Conservation (phyloP, 768 basidiomycete species). For the Mycena kentingensis region DNA sequence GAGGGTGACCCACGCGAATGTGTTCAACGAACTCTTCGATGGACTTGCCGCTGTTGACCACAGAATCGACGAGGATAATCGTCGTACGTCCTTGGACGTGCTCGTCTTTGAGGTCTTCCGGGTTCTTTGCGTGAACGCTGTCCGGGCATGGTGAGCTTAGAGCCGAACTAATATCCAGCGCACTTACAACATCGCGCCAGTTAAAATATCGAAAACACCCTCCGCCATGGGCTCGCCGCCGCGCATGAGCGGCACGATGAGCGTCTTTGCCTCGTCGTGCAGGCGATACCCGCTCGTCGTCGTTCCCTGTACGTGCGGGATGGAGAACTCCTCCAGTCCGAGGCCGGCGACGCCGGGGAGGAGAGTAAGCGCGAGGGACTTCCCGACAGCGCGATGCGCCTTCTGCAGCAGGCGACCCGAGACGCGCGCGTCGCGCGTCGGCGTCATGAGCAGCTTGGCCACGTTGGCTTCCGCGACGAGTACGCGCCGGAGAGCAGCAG, state of each 20-base stretch:
- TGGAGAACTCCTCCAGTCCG: conserved; percentile 26
- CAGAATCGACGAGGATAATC: conserved; percentile 28
- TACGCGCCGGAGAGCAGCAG: conserved; percentile 15
- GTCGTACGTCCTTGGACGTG: conserved; percentile 19
- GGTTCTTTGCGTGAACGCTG: conserved; percentile 25
- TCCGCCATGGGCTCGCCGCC: conserved; percentile 30
- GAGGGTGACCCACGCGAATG: conserved; percentile 17
- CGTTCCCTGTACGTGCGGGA: conserved; percentile 29
- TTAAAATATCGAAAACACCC: conserved; percentile 22
- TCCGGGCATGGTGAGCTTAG: conserved; percentile 4
- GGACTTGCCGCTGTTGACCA: conserved; percentile 29
- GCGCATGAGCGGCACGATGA: conserved; percentile 28
- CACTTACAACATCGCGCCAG: conserved; percentile 26
- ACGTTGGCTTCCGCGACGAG: conserved; percentile 21
- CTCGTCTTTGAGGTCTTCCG: conserved; percentile 22
- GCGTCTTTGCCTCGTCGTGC: conserved; percentile 23
- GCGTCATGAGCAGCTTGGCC: conserved; percentile 29
- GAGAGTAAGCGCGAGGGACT: conserved; percentile 22
- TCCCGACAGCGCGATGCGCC: conserved; percentile 19
- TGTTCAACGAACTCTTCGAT: conserved; percentile 24
- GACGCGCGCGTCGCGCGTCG: conserved; percentile 26
- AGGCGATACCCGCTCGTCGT: conserved; percentile 25
- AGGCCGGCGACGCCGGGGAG: conserved; percentile 23
- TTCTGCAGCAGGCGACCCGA: conserved; percentile 22
- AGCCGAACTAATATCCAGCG: neutral